A percentile compares a stretch with the other conserved stretches of the same genome.
Evolutionary conservation across 352 stramenopile species (phyloP).

Genomic region (Discostella stelligera): DNA sequence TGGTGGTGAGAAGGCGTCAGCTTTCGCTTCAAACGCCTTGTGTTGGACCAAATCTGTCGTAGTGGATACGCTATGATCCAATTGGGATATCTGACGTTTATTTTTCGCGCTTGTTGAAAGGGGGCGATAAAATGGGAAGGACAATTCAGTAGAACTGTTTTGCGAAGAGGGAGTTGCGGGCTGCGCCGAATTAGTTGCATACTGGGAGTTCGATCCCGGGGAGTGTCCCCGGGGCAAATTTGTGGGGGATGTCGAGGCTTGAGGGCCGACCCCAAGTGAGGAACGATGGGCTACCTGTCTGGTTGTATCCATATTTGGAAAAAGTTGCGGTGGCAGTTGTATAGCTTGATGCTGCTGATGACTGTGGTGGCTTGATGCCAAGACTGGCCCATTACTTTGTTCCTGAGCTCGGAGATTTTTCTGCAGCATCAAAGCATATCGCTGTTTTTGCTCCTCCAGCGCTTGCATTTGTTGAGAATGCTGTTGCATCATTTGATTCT

Average conservation of each 20-base stretch:
- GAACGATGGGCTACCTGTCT: neutral
- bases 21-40: neutral
- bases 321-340: constrained; percentile 9
- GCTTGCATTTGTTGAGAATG: constrained; percentile 25
- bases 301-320: constrained; percentile 8
- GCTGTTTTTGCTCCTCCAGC: constrained; percentile 16
- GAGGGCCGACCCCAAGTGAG: constrained; percentile 6
- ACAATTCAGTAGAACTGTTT: neutral
- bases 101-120: neutral
- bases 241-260: constrained; percentile 1
- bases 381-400: neutral
- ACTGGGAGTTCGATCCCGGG: constrained; percentile 7
- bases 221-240: neutral
- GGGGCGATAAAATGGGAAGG: neutral
- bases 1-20: neutral
- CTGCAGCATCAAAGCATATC: constrained; percentile 13
- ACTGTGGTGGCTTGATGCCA: constrained; percentile 19
- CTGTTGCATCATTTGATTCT: constrained; percentile 12
- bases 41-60: neutral
- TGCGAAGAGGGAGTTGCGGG: neutral
- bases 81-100: neutral
- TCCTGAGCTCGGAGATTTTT: constrained; percentile 15
- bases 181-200: neutral
- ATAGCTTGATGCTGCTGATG: constrained; percentile 11
- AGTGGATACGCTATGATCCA: neutral